Evolutionary conservation across 306 rosid genomes (phyloP), one percentile per base, ranked within the genome.

Genomic region (Acacia crassicarpa): DNA sequence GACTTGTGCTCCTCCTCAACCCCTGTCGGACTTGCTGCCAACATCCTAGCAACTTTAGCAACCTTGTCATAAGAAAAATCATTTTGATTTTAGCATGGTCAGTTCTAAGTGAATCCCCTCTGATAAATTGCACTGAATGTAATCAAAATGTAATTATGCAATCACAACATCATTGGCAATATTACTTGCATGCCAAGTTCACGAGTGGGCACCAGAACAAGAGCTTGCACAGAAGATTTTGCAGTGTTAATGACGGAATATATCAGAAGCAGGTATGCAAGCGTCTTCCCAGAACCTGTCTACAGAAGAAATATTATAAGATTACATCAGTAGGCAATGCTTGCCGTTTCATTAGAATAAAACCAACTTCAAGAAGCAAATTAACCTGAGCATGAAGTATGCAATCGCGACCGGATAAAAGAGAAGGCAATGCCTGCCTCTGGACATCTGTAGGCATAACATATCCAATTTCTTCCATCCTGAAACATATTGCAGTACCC

Each of bases 261-360:
- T 44, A 95, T 89, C 88, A 90, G 85, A 67, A 93, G 92, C 67
- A 95, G 85, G 88, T 95, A 95, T 30, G 98, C 84, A 80, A 95
- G 93, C 15, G 99, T 95, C 92, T 95, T 95, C 84, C 98, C 97
- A 75, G 97, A 93, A 93, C 98, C 97, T 89, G 98, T 95, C 99
- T 95, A 93, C 69, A 90, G 80, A 71, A 80, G 83, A 83, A 84
- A 83, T 61, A 56, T 80, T 41, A 84, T 9, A 78, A 63, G 76
- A 72, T 71, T 74, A 81, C 68, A 77, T 67, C 32, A 58, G 14
- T 22, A 58, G 30, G 65, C 27, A 58, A 58, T 58, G 30, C 32
- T 54, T 58, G 65, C 56, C 33, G 33, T 27, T 66, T 43, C 61
- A 33, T 45, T 43, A 12, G 74, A 62, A 38, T 32, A 45, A 46